Evolutionary conservation across 2,329 filamentous ascomycete species (phyloP).

Genomic region (Emmonsiellopsis sp.): DNA sequence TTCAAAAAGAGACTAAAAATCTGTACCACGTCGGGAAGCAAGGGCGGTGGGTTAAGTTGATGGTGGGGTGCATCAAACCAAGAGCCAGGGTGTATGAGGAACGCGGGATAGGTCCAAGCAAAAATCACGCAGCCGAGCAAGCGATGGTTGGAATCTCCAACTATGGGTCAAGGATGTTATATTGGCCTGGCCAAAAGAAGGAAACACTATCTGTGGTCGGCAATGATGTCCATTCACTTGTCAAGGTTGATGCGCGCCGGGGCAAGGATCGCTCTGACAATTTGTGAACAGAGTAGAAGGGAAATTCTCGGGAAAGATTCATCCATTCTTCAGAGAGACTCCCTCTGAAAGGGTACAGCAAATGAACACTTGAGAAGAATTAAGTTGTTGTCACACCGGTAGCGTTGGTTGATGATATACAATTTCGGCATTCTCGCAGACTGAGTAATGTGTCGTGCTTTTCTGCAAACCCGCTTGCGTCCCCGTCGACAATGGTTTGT

Average conservation of each 20-base stretch:
- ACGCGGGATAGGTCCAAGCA: background rate
- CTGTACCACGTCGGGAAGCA: slow-evolving; percentile 2
- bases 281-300: background rate
- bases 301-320: no score
- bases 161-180: background rate
- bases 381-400: no score
- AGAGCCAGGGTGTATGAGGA: background rate
- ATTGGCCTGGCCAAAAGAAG: background rate
- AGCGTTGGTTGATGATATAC: no score
- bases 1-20: slow-evolving; percentile 1
- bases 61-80: background rate
- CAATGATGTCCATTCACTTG: background rate
- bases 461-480: no score
- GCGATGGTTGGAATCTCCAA: background rate
- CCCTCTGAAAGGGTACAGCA: no score
- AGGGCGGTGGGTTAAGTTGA: background rate
- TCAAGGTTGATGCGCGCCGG: background rate
- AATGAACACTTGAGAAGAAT: no score
- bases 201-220: background rate
- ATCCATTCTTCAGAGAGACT: no score
- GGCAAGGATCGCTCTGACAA: background rate
- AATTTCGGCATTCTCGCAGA: no score
- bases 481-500: no score
- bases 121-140: background rate
- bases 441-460: no score